These are phyloP conservation scores for Setomelanomma holmii DNA, from an alignment of 2,329 filamentous ascomycete species.

Conservation along the genomic window DNA sequence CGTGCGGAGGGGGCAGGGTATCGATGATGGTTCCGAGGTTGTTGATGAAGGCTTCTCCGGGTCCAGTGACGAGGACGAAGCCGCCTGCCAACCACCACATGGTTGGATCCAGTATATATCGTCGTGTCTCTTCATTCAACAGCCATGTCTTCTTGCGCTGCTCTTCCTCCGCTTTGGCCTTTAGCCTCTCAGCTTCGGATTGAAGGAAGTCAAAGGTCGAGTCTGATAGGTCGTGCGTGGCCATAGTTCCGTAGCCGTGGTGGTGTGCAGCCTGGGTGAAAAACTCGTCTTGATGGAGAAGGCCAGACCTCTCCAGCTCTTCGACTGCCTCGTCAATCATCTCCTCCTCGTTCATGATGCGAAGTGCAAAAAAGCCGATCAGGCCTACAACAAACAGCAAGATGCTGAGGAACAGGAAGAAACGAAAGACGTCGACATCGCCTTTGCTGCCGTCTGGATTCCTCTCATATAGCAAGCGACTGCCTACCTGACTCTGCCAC, in stretches of 20 bases:
- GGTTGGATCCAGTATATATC: conserved; percentile 84
- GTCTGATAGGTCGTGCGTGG: conserved; percentile 54
- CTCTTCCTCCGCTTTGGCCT: conserved; percentile 59
- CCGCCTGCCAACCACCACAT: conserved; percentile 95
- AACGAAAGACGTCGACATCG: conserved; percentile 77
- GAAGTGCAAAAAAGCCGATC: conserved; percentile 75
- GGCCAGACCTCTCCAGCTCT: conserved; percentile 85
- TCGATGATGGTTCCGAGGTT: conserved; percentile 94
- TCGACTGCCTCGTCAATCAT: conserved; percentile 91
- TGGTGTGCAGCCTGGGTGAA: conserved; percentile 66
- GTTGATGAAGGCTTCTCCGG: conserved; percentile 98
- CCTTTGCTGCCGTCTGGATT: conserved; percentile 66
- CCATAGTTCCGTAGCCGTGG: conserved; percentile 69
- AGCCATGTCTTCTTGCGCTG: conserved; percentile 85
- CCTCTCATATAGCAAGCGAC: conserved; percentile 75
- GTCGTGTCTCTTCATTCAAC: conserved; percentile 86
- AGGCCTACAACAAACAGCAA: conserved; percentile 75
- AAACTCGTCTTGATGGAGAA: conserved; percentile 77
- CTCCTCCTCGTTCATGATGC: conserved; percentile 82
- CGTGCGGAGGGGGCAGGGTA: conserved; percentile 74
- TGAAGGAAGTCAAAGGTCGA: conserved; percentile 56
- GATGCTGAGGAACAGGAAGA: conserved; percentile 83
- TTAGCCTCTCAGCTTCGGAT: conserved; percentile 55
- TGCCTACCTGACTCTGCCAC: conserved; percentile 92
- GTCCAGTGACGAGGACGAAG: conserved; percentile 92